Conservation (phyloP, 495 filamentous ascomycete species). For the Xylaria bambusicola region DNA sequence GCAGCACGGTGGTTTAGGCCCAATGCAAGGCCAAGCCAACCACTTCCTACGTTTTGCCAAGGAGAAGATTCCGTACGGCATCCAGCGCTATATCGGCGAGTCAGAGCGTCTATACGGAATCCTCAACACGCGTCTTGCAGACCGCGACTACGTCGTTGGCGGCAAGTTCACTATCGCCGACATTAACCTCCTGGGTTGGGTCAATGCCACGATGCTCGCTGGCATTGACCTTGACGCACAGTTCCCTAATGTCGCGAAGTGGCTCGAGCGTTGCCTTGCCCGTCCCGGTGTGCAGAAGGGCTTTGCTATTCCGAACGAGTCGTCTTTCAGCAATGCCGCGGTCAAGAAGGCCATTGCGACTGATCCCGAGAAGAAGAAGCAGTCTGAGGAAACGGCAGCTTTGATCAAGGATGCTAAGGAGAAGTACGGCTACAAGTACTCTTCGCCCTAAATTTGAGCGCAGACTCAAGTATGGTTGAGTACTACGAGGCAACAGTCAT, state of each 20-base stretch:
- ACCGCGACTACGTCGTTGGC: conserved; percentile 66
- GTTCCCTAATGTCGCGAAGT: conserved; percentile 69
- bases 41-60: conserved; percentile 78
- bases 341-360: conserved; percentile 16
- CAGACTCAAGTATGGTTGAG: neutral
- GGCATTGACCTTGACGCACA: conserved; percentile 64
- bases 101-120: conserved; percentile 76
- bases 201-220: conserved; percentile 44
- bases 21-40: conserved; percentile 88
- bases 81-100: conserved; percentile 77
- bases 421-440: conserved; percentile 42
- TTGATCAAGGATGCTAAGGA: conserved; percentile 35
- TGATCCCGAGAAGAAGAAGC: conserved; percentile 31
- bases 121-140: conserved; percentile 65
- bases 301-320: conserved; percentile 58
- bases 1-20: conserved; percentile 68
- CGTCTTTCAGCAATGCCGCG: conserved; percentile 13
- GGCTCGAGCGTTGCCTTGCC: conserved; percentile 60
- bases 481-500: too few relatives aligned
- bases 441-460: conserved; percentile 31
- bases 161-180: conserved; percentile 79
- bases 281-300: conserved; percentile 71
- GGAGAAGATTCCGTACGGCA: conserved; percentile 74
- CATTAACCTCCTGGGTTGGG: conserved; percentile 71
- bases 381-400: conserved; percentile 21